phyloP scores from a whole-genome alignment of 768 basidiomycete species.

The Suillus plorans region DNA sequence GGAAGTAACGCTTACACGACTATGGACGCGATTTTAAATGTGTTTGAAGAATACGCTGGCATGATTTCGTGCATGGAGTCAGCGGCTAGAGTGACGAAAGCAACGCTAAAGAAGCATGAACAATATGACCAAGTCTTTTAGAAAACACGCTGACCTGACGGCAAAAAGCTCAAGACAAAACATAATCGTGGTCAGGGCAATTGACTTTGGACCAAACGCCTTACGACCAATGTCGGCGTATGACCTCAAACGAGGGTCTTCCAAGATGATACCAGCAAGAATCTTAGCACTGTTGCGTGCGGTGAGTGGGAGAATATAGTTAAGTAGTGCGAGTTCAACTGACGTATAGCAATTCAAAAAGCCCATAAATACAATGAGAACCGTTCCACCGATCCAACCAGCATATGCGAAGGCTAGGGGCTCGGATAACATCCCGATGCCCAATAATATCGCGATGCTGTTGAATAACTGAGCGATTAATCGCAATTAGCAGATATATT shows the following conservation, averaged over 20 bases:
- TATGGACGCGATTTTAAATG: slow-evolving; percentile 76
- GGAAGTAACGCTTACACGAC: slow-evolving; percentile 51
- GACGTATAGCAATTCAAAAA: slow-evolving; percentile 88
- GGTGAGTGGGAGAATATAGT: slow-evolving; percentile 7
- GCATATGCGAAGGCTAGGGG: slow-evolving; percentile 90
- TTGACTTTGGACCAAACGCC: slow-evolving; percentile 79
- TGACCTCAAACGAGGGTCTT: slow-evolving; percentile 69
- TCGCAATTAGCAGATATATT: not conserved
- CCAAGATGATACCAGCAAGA: slow-evolving; percentile 71
- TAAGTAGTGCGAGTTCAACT: slow-evolving; percentile 27
- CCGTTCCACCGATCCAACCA: slow-evolving; percentile 81
- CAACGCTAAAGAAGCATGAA: slow-evolving; percentile 50
- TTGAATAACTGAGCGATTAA: slow-evolving; percentile 70
- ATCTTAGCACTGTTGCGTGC: slow-evolving; percentile 69
- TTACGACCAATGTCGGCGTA: slow-evolving; percentile 90
- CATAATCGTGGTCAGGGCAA: slow-evolving; percentile 61
- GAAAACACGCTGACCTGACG: slow-evolving; percentile 52
- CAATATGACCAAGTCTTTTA: not conserved
- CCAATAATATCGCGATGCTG: slow-evolving; percentile 80
- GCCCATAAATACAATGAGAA: slow-evolving; percentile 75
- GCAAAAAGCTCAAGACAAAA: slow-evolving; percentile 90
- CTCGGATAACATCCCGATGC: slow-evolving; percentile 87
- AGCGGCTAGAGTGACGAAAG: slow-evolving; percentile 86
- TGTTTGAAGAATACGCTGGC: slow-evolving; percentile 62
- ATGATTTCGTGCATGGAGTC: slow-evolving; percentile 79